Percentiles rank a stretch among this genome's conserved stretches.
Evolutionary conservation across 495 filamentous ascomycete species (phyloP).

Genomic region (Zalerion maritima): DNA sequence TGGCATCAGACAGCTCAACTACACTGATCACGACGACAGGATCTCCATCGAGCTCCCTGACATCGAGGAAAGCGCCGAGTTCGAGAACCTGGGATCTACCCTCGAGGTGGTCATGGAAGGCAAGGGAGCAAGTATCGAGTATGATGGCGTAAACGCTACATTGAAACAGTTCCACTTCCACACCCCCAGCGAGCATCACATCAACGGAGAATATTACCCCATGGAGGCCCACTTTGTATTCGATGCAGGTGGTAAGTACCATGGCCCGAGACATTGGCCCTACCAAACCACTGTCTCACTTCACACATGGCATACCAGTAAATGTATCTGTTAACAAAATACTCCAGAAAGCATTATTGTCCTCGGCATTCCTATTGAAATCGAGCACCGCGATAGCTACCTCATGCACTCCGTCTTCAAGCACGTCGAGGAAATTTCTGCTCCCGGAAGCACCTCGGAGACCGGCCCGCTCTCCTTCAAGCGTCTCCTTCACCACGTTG

Average conservation of each 20-base stretch:
- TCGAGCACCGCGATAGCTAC: constrained; percentile 26
- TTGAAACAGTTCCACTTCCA: constrained; percentile 60
- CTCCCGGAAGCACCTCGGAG: constrained; percentile 37
- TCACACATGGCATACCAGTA: neutral
- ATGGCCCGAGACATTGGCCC: neutral
- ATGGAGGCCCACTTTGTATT: constrained; percentile 57
- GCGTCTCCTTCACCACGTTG: constrained; percentile 34
- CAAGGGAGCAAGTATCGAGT: constrained; percentile 21
- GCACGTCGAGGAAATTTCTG: constrained; percentile 34
- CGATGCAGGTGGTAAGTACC: constrained; percentile 26
- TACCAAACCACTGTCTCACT: neutral
- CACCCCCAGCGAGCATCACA: constrained; percentile 50
- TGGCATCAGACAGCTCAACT: constrained; percentile 26
- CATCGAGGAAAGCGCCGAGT: constrained; percentile 26
- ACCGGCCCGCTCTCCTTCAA: constrained; percentile 42
- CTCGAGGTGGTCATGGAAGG: constrained; percentile 38
- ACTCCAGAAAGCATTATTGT: constrained; percentile 33
- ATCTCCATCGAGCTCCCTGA: too few species aligned
- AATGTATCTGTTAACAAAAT: too few species aligned
- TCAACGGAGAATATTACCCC: constrained; percentile 40
- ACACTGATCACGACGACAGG: constrained; percentile 17
- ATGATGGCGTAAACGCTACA: constrained; percentile 30
- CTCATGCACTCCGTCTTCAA: constrained; percentile 41
- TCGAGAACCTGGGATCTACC: constrained; percentile 46
- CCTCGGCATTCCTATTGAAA: constrained; percentile 44